phyloP scores from a whole-genome alignment of 768 basidiomycete genomes.

The Pleurotus pulmonarius region DNA sequence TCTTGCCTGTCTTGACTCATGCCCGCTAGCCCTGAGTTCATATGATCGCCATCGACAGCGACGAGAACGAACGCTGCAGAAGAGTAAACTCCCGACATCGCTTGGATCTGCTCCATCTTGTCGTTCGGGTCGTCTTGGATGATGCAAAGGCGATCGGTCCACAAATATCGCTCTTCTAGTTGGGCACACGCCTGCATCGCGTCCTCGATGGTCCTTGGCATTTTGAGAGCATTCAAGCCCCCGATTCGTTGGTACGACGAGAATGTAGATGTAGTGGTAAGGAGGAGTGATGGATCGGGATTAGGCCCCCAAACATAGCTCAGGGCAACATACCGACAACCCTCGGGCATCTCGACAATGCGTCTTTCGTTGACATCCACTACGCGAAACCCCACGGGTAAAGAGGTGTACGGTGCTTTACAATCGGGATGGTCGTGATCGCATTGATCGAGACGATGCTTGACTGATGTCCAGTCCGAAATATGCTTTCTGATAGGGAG shows the following conservation, averaged over 20 bases:
- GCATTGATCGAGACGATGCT: neutral
- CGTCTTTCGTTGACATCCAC: conserved; percentile 1
- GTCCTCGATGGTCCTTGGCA: conserved; percentile 5
- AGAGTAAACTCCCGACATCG: conserved; percentile 1
- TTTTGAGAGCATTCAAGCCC: neutral
- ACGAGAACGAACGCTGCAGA: neutral
- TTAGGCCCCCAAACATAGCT: conserved; percentile 2
- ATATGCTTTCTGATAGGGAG: neutral
- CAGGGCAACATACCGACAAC: neutral
- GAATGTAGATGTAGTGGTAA: neutral
- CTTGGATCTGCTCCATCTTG: neutral
- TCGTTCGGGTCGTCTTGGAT: neutral
- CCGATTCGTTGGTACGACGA: neutral
- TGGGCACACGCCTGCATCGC: neutral
- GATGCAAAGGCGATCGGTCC: neutral
- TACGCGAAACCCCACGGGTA: neutral
- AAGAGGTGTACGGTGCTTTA: neutral
- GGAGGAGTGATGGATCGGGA: neutral
- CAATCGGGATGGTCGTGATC: neutral
- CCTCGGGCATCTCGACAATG: neutral
- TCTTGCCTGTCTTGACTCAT: neutral
- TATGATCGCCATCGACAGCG: neutral
- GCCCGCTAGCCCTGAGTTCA: neutral
- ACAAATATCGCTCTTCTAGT: neutral
- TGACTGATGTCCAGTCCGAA: neutral